Conservation (phyloP, 176 grass and related monocot genomes). For the Ensete glaucum region DNA sequence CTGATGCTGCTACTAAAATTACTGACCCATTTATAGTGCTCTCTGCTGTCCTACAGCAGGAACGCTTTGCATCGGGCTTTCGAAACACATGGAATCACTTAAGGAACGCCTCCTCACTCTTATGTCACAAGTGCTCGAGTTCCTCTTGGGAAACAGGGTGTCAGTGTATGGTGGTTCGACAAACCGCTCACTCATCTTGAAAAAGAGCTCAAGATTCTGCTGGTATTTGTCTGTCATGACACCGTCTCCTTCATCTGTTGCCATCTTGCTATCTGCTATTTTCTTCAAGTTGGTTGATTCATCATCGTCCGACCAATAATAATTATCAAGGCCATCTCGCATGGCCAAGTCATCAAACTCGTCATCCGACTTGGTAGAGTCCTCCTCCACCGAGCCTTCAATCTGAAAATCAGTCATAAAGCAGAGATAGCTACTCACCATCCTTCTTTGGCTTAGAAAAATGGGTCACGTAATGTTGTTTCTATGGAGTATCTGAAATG, state of each 20-base stretch:
- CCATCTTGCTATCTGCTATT: background rate
- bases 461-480: background rate
- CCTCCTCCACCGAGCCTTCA: slow-evolving; percentile 84
- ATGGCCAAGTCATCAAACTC: slow-evolving; percentile 83
- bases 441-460: background rate
- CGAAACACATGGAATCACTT: slow-evolving; percentile 35
- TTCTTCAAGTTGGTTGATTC: slow-evolving; percentile 8
- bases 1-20: background rate
- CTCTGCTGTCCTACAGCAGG: background rate
- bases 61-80: slow-evolving; percentile 15
- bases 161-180: slow-evolving; percentile 11
- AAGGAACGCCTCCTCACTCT: slow-evolving; percentile 55
- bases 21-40: no score
- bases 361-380: slow-evolving; percentile 79
- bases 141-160: background rate
- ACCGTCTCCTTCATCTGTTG: background rate
- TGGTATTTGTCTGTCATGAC: slow-evolving; percentile 11
- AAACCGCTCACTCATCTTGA: slow-evolving; percentile 34
- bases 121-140: slow-evolving; percentile 1
- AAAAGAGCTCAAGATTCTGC: slow-evolving; percentile 41
- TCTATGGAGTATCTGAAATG: background rate
- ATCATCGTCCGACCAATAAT: slow-evolving; percentile 42
- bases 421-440: background rate
- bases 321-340: slow-evolving; percentile 44
- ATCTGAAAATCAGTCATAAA: slow-evolving; percentile 29